Conservation (phyloP, 371 early-diverging fungal species). For the Apophysomyces variabilis region DNA sequence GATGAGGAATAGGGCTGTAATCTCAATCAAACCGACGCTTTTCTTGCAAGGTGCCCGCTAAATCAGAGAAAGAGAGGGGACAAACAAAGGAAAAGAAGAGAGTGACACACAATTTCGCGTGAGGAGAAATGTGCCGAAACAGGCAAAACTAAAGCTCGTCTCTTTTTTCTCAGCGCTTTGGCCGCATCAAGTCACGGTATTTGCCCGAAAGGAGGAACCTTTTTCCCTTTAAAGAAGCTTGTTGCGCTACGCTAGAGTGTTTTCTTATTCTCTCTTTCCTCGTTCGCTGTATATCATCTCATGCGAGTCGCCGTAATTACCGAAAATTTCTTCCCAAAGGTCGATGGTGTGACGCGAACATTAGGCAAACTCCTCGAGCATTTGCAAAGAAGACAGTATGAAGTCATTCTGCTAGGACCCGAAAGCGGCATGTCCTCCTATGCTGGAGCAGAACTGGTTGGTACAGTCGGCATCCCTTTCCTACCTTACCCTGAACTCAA, state of each 20-base stretch:
- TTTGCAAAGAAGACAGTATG: slow-evolving; percentile 32
- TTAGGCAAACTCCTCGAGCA: slow-evolving; percentile 46
- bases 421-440: slow-evolving; percentile 42
- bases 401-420: slow-evolving; percentile 48
- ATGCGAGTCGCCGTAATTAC: slow-evolving; percentile 57
- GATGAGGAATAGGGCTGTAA: too few relatives aligned
- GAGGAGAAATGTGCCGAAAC: slow-evolving; percentile 7
- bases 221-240: too few relatives aligned
- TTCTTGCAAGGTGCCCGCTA: too few relatives aligned
- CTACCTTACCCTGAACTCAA: slow-evolving; percentile 55
- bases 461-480: slow-evolving; percentile 52
- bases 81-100: too few relatives aligned
- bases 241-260: too few relatives aligned
- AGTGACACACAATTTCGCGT: neutral
- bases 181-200: neutral
- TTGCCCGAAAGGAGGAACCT: neutral
- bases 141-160: neutral
- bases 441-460: slow-evolving; percentile 46
- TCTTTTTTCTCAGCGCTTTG: neutral
- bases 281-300: too few relatives aligned
- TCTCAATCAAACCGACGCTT: too few relatives aligned
- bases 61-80: too few relatives aligned
- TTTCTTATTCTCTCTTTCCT: too few relatives aligned
- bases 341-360: slow-evolving; percentile 58
- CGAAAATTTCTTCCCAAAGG: slow-evolving; percentile 56